These are phyloP conservation scores for Coniochaeta sp. DNA, from an alignment of 2,329 filamentous ascomycete species.

Conservation along the genomic window DNA sequence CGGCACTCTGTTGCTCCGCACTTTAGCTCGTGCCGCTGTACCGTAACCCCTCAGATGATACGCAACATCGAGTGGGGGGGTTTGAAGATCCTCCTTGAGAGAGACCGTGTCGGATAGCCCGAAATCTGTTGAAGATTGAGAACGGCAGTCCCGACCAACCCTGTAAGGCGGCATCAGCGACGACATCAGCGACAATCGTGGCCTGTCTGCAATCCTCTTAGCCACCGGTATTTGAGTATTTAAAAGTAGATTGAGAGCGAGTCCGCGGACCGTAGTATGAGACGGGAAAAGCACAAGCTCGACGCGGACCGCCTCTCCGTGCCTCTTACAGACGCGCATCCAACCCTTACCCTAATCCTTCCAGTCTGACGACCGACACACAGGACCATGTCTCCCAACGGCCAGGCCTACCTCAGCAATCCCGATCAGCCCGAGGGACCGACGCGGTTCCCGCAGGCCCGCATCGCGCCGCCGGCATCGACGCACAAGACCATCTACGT, in stretches of 20 bases:
- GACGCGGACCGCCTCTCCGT: too few species aligned
- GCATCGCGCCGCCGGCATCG: slow-evolving; percentile 19
- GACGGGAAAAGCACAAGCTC: too few species aligned
- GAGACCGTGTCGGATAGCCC: not conserved
- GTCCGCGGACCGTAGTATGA: too few species aligned
- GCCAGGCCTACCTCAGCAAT: slow-evolving; percentile 23
- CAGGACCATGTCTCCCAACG: slow-evolving; percentile 22
- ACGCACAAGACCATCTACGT: slow-evolving; percentile 29
- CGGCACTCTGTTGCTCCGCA: not conserved
- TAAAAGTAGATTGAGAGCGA: not conserved
- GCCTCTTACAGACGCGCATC: too few species aligned
- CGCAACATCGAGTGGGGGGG: too few species aligned
- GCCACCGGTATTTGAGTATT: not conserved
- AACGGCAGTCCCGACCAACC: not conserved
- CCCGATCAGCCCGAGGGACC: slow-evolving; percentile 17
- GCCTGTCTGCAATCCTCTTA: not conserved
- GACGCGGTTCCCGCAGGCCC: slow-evolving; percentile 26
- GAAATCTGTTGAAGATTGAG: too few species aligned
- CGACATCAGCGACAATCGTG: not conserved
- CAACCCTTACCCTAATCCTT: not conserved
- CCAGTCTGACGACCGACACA: not conserved
- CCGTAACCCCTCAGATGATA: too few species aligned
- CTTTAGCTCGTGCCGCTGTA: not conserved
- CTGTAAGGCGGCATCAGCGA: not conserved
- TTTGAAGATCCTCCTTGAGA: not conserved